Evolutionary conservation across 352 stramenopile species (phyloP).

Genomic region (Phytophthora hybrid): DNA sequence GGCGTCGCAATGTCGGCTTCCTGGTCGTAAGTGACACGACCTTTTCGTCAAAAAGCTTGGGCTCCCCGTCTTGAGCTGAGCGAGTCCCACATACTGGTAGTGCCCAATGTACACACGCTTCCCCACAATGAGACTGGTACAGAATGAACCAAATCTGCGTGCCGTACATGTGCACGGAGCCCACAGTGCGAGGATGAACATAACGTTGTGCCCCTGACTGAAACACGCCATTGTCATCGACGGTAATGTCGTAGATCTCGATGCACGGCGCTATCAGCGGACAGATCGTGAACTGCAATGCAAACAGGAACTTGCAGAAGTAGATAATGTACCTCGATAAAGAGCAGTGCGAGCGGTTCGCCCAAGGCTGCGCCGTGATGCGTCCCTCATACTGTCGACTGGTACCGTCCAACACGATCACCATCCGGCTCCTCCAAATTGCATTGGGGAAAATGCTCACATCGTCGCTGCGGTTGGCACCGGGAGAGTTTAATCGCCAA

Average conservation of each 20-base stretch:
- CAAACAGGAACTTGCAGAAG: slow-evolving; percentile 82
- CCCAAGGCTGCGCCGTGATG: slow-evolving; percentile 72
- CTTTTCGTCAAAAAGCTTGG: slow-evolving; percentile 75
- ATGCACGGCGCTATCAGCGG: slow-evolving; percentile 80
- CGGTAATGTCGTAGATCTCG: slow-evolving; percentile 71
- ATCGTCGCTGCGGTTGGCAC: slow-evolving; percentile 57
- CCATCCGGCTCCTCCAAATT: slow-evolving; percentile 67
- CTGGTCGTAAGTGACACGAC: slow-evolving; percentile 62
- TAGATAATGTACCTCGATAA: slow-evolving; percentile 81
- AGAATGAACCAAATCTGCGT: slow-evolving; percentile 90
- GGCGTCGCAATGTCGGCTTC: slow-evolving; percentile 29
- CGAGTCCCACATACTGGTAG: slow-evolving; percentile 69
- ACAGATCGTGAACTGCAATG: slow-evolving; percentile 84
- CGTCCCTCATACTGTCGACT: slow-evolving; percentile 81
- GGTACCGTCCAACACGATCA: slow-evolving; percentile 77
- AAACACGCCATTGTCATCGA: slow-evolving; percentile 63
- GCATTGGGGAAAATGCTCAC: slow-evolving; percentile 60
- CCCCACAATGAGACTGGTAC: slow-evolving; percentile 82
- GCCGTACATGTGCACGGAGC: slow-evolving; percentile 89
- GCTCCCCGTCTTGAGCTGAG: slow-evolving; percentile 70
- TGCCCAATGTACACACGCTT: slow-evolving; percentile 81
- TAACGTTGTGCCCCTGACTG: slow-evolving; percentile 82
- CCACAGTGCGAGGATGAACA: slow-evolving; percentile 84
- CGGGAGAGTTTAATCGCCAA: slow-evolving; percentile 62
- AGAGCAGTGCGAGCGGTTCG: slow-evolving; percentile 64